A percentile compares a stretch with the other conserved stretches of the same genome.
Conservation (phyloP, 2,329 filamentous ascomycete species). For the Clonostachys sp. region DNA sequence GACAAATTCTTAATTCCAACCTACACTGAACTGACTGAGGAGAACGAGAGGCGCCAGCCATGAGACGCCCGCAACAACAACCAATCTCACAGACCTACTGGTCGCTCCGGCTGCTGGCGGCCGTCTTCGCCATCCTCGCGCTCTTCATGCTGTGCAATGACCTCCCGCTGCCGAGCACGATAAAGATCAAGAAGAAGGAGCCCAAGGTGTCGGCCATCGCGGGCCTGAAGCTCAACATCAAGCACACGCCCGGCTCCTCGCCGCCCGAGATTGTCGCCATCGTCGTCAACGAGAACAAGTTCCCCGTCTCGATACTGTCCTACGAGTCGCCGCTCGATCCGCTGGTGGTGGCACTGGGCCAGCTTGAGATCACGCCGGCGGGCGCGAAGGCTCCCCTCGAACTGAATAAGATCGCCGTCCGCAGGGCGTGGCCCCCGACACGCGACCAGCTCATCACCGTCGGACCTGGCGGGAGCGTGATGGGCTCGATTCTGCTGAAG, state of each 20-base stretch:
- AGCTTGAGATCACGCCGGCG: conserved; percentile 29
- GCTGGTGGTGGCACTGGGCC: conserved; percentile 32
- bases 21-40: too few species aligned
- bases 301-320: conserved; percentile 31
- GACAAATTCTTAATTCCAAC: too few species aligned
- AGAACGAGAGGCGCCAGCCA: too few species aligned
- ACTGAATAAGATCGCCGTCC: conserved; percentile 27
- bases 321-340: conserved; percentile 41
- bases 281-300: conserved; percentile 31
- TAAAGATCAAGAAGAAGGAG: too few species aligned
- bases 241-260: conserved; percentile 18
- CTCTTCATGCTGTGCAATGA: too few species aligned
- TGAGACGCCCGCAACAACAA: too few species aligned
- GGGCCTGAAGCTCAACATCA: conserved; percentile 23
- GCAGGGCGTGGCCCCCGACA: conserved; percentile 32
- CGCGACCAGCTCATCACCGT: conserved; percentile 31
- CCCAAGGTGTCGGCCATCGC: conserved; percentile 4
- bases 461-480: conserved; percentile 24
- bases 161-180: too few species aligned
- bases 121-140: too few species aligned
- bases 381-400: conserved; percentile 24
- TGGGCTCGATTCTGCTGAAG: conserved; percentile 27
- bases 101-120: too few species aligned
- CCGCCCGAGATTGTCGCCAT: conserved; percentile 27
- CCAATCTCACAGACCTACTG: too few species aligned